Base-by-base conservation (phyloP, 1,139 yeast species). In the Blastobotrys serpentis region DNA sequence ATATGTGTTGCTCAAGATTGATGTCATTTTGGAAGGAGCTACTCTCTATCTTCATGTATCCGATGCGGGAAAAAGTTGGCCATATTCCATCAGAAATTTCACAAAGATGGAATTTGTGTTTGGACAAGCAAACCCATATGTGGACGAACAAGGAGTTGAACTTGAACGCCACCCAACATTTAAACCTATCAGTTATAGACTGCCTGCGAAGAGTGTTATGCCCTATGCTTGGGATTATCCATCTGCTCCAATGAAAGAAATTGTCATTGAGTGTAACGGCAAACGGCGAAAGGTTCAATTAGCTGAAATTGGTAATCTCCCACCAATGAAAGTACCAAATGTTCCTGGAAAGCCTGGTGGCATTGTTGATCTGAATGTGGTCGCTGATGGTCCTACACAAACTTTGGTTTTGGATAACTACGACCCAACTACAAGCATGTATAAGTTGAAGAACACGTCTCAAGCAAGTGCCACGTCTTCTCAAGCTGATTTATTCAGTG, bases 201-300 rank as follows among this genome's bases (percentile, higher is more conserved):
- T 90, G 19, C 98, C 97, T 0, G 82, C 95, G 1, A 82, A 81
- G 63, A 87, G 96, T 70, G 95, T 88, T 1, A 94, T 94, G 98
- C 97, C 98, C 0, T 94, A 92, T 66, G 89, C 98, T 0, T 94
- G 96, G 88, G 98, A 94, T 64, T 92, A 80, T 67, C 98, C 98
- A 0, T 88, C 95, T 48, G 97, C 96, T 0, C 73, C 81, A 10
- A 78, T 85, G 42, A 90, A 89, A 64, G 96, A 90, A 61, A 69
- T 94, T 30, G 76, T 88, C 2, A 70, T 94, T 23, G 74, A 90
- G 52, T 85, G 83, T 49, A 63, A 65, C 22, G 87, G 87, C 1
- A 75, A 84, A 37, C 92, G 86, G 62, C 75, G 98, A 52, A 79
- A 82, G 32, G 77, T 94, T 16, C 94, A 88, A 60, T 68, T 94